Evolutionary conservation across 129 eudicot species (phyloP).

Genomic region (Lactuca saligna): DNA sequence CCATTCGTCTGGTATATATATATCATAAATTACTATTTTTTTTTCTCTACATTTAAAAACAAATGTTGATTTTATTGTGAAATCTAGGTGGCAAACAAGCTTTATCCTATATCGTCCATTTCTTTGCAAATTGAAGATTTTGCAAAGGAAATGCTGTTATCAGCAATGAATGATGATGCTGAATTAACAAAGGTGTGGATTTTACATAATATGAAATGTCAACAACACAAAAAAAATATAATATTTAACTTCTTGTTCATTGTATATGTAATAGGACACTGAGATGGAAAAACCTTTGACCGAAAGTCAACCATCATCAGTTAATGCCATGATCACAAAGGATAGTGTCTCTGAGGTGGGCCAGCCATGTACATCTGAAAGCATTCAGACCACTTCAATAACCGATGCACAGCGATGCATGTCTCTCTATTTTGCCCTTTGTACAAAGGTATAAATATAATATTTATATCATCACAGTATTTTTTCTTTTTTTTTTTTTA

Average conservation of each 20-base stretch:
- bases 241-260: slow-evolving; percentile 5
- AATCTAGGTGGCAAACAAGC: slow-evolving; percentile 90
- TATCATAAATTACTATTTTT: slow-evolving; percentile 8
- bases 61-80: not conserved
- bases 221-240: not conserved
- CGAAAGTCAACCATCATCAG: slow-evolving; percentile 40
- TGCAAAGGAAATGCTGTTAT: slow-evolving; percentile 78
- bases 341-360: slow-evolving; percentile 46
- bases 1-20: slow-evolving; percentile 96
- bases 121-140: slow-evolving; percentile 76
- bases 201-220: slow-evolving; percentile 6
- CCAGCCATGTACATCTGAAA: slow-evolving; percentile 46
- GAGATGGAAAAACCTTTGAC: slow-evolving; percentile 41
- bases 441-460: slow-evolving; percentile 72
- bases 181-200: slow-evolving; percentile 59
- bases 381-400: slow-evolving; percentile 44
- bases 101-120: slow-evolving; percentile 74
- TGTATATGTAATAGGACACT: slow-evolving; percentile 42
- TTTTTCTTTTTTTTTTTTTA: slow-evolving; percentile 4
- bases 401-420: slow-evolving; percentile 79
- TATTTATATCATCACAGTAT: not conserved
- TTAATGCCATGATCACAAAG: slow-evolving; percentile 25
- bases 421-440: slow-evolving; percentile 95
- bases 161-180: slow-evolving; percentile 45
- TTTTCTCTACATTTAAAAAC: not conserved